These are phyloP conservation scores for Suillus paluster DNA, from an alignment of 768 basidiomycete species.

Conservation along the genomic window DNA sequence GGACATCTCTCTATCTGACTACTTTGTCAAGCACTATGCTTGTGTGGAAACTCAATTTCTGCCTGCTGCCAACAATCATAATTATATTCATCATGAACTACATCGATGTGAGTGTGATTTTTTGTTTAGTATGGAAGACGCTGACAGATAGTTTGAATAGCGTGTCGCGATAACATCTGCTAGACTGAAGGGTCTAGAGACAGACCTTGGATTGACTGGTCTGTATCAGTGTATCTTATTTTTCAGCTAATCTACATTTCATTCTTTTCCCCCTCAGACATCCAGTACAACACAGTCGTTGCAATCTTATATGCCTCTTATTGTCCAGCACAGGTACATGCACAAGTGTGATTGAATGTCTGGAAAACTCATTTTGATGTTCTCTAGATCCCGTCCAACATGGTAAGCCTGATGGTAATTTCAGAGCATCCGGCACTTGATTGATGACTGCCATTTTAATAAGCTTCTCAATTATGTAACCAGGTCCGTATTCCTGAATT, in stretches of 20 bases:
- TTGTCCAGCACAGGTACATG: slow-evolving; percentile 58
- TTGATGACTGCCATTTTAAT: slow-evolving; percentile 1
- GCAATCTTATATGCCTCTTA: slow-evolving; percentile 64
- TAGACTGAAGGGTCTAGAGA: slow-evolving; percentile 52
- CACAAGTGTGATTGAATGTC: neutral
- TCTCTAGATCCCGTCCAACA: slow-evolving; percentile 53
- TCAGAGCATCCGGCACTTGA: neutral
- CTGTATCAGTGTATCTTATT: slow-evolving; percentile 10
- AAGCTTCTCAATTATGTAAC: slow-evolving; percentile 60
- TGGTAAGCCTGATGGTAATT: slow-evolving; percentile 44
- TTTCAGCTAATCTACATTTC: neutral
- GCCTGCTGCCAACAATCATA: slow-evolving; percentile 60
- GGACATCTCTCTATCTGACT: too few species aligned
- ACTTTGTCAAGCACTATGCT: too few species aligned
- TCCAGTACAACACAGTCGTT: slow-evolving; percentile 58
- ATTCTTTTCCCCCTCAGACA: slow-evolving; percentile 37
- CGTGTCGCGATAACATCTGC: slow-evolving; percentile 56
- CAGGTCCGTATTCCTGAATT: slow-evolving; percentile 36
- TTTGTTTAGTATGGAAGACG: neutral
- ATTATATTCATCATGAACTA: slow-evolving; percentile 70
- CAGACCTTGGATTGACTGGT: slow-evolving; percentile 53
- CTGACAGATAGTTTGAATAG: slow-evolving; percentile 26
- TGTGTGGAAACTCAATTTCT: slow-evolving; percentile 57
- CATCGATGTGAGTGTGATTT: slow-evolving; percentile 52
- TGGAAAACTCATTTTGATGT: neutral